Base-by-base conservation (phyloP, 2,329 filamentous ascomycete species). In the Ustilaginoidea virens region DNA sequence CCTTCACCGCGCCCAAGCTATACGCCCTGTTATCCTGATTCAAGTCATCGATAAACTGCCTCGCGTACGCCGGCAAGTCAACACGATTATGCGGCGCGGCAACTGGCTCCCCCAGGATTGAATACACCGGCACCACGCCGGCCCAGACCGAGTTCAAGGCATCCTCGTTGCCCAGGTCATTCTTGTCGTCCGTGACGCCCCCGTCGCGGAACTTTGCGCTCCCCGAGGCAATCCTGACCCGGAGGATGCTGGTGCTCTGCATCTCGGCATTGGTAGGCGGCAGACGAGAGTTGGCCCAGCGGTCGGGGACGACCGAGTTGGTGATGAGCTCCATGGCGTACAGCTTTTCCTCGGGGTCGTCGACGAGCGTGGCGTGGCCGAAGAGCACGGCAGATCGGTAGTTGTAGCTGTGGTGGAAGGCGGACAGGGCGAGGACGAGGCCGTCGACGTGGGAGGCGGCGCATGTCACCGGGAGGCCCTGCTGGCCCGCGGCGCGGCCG, bases 371-470 rank as follows among this genome's bases (percentile, higher is more conserved):
- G 1, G 77, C 83, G 47, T 74, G 69, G 1, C 83, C 85, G 44
- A 87, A 83, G 9, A 90, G 61, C 7, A 83, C 60, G 8, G 79
- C 80, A 22, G 75, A 82, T 36, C 81, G 80, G 57, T 90, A 92
- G 60, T 92, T 87, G 60, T 82, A 86, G 56, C 70, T 80, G 59
- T 92, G 81, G 34, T 69, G 70, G 57, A 81, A 80, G 9, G 82
- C 79, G 0, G 82, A 83, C 10, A 92, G 65, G 13, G 79, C 69
- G 18, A 92, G 69, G 7, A 92, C 74, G 29, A 90, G 60, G 22
- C 82, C 83, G 54, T 92, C 81, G 22, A 92, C 55, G 46, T 78
- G 73, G 25, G 73, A 80, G 1, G 79, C 79, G 14, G 76, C 66
- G 19, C 90, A 61, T 44, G 71, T 78, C 23, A 92, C 56, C 1